A percentile compares a stretch with the other conserved stretches of the same genome.
Evolutionary conservation across 305 asterid genomes (phyloP).

Genomic region (Plantago rigida): DNA sequence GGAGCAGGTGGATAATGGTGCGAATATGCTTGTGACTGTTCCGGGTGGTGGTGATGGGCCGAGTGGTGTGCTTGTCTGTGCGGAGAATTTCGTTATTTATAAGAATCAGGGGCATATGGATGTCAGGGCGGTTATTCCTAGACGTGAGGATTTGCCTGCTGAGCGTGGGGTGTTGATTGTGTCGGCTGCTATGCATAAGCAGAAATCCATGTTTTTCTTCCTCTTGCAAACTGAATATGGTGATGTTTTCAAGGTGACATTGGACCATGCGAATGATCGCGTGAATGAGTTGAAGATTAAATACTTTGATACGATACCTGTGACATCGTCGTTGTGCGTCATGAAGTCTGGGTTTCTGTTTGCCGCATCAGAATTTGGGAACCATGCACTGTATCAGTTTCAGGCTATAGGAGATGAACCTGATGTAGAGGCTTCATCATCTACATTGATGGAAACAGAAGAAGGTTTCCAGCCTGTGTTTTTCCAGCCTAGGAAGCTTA

Average conservation of each 20-base stretch:
- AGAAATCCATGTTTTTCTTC: constrained; percentile 93
- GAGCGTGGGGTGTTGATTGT: constrained; percentile 95
- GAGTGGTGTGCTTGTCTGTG: constrained; percentile 97
- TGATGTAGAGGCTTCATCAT: constrained; percentile 87
- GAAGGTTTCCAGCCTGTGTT: constrained; percentile 90
- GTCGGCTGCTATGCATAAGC: constrained; percentile 87
- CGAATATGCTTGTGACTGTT: constrained; percentile 88
- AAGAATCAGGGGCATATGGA: constrained; percentile 93
- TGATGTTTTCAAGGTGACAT: constrained; percentile 74
- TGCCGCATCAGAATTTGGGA: constrained; percentile 98
- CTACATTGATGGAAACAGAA: constrained; percentile 88
- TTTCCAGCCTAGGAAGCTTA: constrained; percentile 92
- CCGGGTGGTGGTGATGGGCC: constrained; percentile 99
- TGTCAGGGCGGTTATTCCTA: constrained; percentile 87
- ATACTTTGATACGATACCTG: constrained; percentile 93
- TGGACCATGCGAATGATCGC: constrained; percentile 77
- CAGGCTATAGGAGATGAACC: constrained; percentile 91
- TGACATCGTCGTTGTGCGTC: constrained; percentile 80
- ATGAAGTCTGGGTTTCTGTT: constrained; percentile 86
- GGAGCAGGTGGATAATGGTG: constrained; percentile 92
- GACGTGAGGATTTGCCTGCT: constrained; percentile 87
- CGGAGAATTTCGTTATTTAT: constrained; percentile 89
- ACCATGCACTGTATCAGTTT: constrained; percentile 91
- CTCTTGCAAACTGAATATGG: constrained; percentile 96
- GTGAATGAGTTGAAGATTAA: constrained; percentile 83